Evolutionary conservation across 1,284 basidiomycete genomes (phyloP).

Genomic region (Apiotrichum laibachii): DNA sequence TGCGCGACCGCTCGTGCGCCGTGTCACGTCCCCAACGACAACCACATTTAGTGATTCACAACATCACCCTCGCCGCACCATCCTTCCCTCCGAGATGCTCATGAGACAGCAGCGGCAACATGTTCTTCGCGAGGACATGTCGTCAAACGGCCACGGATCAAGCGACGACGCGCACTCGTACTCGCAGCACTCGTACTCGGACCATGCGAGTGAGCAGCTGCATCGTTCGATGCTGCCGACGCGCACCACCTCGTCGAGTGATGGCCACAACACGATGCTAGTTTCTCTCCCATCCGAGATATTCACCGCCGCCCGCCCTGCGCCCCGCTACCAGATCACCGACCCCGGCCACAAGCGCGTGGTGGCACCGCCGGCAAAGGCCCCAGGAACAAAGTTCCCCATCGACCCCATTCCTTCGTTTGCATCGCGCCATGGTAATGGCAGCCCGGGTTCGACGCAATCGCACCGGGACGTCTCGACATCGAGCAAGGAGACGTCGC

Average conservation of each 20-base stretch:
- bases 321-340: neutral
- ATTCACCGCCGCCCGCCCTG: neutral
- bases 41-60: neutral
- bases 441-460: too few species aligned
- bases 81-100: neutral
- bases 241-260: neutral
- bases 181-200: neutral
- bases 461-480: too few species aligned
- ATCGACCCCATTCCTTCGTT: neutral
- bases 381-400: neutral
- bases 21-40: neutral
- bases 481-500: too few species aligned
- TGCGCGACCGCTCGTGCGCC: too few species aligned
- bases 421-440: too few species aligned
- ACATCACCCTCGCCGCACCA: neutral
- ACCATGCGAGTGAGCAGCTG: neutral
- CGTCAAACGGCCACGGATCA: neutral
- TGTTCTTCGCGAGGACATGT: neutral
- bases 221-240: neutral
- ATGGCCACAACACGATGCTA: neutral
- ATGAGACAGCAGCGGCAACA: neutral
- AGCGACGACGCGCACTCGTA: too few species aligned
- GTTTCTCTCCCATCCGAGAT: neutral
- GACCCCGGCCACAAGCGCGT: too few species aligned
- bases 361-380: neutral